Conservation (phyloP, 2,329 filamentous ascomycete genomes). For the Niveomyces coronatus region DNA sequence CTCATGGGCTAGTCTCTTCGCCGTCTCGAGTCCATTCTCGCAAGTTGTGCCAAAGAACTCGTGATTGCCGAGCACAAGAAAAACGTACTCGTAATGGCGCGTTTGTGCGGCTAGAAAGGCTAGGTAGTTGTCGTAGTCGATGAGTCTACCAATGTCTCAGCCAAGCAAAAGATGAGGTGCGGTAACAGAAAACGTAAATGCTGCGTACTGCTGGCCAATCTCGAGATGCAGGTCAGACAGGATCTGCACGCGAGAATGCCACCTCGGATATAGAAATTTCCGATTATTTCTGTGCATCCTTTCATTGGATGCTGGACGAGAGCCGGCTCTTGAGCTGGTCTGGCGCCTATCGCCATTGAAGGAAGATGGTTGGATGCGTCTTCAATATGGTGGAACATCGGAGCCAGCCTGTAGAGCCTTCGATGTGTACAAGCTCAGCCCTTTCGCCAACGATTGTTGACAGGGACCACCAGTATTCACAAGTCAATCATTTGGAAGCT, state of each 20-base stretch:
- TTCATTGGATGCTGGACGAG: too few species aligned
- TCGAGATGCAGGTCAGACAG: constrained; percentile 36
- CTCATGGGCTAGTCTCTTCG: constrained; percentile 23
- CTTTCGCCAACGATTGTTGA: too few species aligned
- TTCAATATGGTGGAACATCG: too few species aligned
- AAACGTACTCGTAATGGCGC: constrained; percentile 30
- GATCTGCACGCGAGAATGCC: constrained; percentile 11
- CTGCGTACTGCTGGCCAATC: constrained; percentile 23
- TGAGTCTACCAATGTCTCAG: constrained; percentile 36
- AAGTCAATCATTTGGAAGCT: too few species aligned
- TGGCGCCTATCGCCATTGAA: too few species aligned
- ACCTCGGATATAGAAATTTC: too few species aligned
- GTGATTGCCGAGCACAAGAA: constrained; percentile 43
- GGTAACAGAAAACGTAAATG: constrained; percentile 23
- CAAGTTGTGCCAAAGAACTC: constrained; percentile 35
- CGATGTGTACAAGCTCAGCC: too few species aligned
- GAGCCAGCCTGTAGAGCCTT: too few species aligned
- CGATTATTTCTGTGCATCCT: too few species aligned
- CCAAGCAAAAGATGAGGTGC: constrained; percentile 15
- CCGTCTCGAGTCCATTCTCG: constrained; percentile 20
- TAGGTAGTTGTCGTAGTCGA: constrained; percentile 34
- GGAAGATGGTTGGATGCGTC: too few species aligned
- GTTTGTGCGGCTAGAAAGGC: constrained; percentile 32
- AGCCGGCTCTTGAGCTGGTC: too few species aligned
- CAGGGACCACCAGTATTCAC: too few species aligned